A percentile compares a stretch with the other conserved stretches of the same genome.
Conservation (phyloP, 1,139 yeast species). For the Pichia sp. region DNA sequence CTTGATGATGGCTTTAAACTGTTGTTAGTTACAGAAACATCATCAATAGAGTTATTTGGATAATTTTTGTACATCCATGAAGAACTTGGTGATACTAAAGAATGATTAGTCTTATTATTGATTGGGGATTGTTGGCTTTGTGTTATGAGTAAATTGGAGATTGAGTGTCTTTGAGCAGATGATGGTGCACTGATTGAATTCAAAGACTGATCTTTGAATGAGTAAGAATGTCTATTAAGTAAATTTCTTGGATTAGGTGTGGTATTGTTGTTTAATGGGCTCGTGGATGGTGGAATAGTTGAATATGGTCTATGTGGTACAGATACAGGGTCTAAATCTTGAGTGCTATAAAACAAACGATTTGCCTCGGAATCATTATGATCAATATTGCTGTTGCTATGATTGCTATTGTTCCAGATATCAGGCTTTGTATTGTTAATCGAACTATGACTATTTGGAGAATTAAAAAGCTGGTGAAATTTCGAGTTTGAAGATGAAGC, state of each 20-base stretch:
- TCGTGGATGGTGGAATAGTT: background rate
- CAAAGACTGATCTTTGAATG: background rate
- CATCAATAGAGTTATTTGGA: background rate
- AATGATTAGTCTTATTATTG: background rate
- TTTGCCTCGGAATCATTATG: background rate
- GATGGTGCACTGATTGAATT: constrained; percentile 6
- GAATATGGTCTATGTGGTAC: background rate
- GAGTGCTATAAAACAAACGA: background rate
- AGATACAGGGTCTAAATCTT: background rate
- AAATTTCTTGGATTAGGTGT: background rate
- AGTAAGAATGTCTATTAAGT: background rate
- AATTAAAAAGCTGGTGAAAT: background rate
- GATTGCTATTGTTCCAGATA: background rate
- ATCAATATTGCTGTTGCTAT: background rate
- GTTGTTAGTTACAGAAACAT: background rate
- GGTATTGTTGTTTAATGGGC: background rate
- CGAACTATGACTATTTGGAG: background rate
- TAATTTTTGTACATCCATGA: background rate
- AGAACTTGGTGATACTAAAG: background rate
- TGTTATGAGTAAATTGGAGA: background rate
- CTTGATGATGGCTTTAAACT: constrained; percentile 10
- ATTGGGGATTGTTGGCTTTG: background rate
- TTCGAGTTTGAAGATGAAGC: background rate
- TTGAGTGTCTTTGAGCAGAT: constrained; percentile 6
- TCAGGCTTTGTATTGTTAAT: background rate